phyloP scores from a whole-genome alignment of 352 stramenopile genomes.

The Globisporangium mamillatum region DNA sequence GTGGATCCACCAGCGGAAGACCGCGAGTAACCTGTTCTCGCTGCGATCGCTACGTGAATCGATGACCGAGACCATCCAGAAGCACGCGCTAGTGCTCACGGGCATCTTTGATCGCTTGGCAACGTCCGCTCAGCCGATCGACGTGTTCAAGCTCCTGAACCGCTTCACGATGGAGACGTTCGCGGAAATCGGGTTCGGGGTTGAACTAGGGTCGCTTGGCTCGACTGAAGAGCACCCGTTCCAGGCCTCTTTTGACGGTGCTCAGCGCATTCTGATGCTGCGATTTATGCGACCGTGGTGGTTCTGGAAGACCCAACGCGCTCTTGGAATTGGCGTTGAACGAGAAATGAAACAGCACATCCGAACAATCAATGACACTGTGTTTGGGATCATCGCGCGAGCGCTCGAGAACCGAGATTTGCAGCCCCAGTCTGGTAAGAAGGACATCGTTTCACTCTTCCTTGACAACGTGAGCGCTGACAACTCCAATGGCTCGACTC shows the following conservation, averaged over 20 bases:
- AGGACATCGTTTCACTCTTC: constrained; percentile 47
- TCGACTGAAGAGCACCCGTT: not conserved
- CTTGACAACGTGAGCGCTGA: constrained; percentile 30
- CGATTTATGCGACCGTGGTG: constrained; percentile 32
- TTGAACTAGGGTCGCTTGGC: not conserved
- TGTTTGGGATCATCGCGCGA: constrained; percentile 31
- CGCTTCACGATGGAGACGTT: constrained; percentile 29
- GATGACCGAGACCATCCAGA: constrained; percentile 24
- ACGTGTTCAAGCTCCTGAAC: constrained; percentile 28
- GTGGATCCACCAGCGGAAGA: constrained; percentile 43
- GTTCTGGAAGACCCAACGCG: constrained; percentile 24
- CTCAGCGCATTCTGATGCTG: constrained; percentile 24
- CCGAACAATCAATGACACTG: constrained; percentile 30
- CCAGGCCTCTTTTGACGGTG: not conserved
- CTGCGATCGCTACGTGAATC: constrained; percentile 25
- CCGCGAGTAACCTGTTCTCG: constrained; percentile 23
- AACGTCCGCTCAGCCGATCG: not conserved
- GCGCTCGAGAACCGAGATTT: constrained; percentile 19
- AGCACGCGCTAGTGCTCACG: constrained; percentile 2
- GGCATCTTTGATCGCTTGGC: not conserved
- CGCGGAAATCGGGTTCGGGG: not conserved
- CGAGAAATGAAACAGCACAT: constrained; percentile 26
- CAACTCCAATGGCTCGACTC: not conserved
- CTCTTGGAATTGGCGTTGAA: constrained; percentile 2
- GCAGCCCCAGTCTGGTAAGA: constrained; percentile 3